Evolutionary conservation across 352 stramenopile species (phyloP).

Genomic region (Pythium sukuiense): DNA sequence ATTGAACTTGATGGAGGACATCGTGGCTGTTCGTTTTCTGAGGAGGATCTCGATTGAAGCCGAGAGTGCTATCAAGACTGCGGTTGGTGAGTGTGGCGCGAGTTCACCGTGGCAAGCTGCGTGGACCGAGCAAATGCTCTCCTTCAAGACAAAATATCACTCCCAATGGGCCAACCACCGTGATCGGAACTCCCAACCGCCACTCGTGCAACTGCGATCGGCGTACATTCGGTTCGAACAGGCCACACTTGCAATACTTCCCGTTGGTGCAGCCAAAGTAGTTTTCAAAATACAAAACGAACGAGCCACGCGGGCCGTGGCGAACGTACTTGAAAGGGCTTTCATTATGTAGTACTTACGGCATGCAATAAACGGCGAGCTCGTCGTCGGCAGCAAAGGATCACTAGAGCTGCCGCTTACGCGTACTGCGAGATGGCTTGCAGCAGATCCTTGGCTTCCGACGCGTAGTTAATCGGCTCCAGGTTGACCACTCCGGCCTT

Average conservation of each 20-base stretch:
- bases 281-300: background rate
- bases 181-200: background rate
- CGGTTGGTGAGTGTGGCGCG: background rate
- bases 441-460: slow-evolving; percentile 93
- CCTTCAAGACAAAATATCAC: background rate
- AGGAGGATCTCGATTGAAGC: background rate
- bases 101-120: background rate
- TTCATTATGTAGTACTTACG: slow-evolving; percentile 2
- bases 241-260: no score
- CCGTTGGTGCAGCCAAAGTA: background rate
- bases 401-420: slow-evolving; percentile 24
- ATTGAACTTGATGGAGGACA: slow-evolving; percentile 26
- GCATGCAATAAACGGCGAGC: background rate
- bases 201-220: background rate
- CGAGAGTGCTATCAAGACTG: background rate
- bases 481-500: slow-evolving; percentile 93
- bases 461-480: slow-evolving; percentile 92
- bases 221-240: background rate
- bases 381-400: background rate
- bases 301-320: background rate
- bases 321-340: background rate
- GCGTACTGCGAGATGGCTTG: slow-evolving; percentile 90
- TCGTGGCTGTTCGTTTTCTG: background rate
- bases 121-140: no score
- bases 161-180: no score